Base-by-base conservation (phyloP, 2,329 filamentous ascomycete species). In the Sporothrix sp. region DNA sequence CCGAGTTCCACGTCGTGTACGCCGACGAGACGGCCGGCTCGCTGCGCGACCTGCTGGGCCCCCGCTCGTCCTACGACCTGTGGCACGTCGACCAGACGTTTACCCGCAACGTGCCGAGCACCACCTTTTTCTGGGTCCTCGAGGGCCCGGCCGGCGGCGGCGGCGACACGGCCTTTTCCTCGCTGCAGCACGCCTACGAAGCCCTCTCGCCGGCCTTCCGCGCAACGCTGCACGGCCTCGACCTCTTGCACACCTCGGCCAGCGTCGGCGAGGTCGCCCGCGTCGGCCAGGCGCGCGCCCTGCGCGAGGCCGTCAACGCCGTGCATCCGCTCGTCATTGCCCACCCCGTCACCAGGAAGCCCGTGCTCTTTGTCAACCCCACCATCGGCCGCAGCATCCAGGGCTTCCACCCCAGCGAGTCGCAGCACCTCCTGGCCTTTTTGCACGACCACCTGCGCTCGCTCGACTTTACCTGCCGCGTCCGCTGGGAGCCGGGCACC, bases 41-140 rank as follows among this genome's bases (percentile, higher is more conserved):
- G 10, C 49, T 54, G 5, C 52, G 52, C 9, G 68, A 74, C 36
- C 51, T 55, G 11, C 79, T 87, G 51, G 70, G 61, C 54, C 78
- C 78, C 37, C 76, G 84, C n/a, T 88, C 85, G 2, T 90, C 83
- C 65, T 85, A 83, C 1, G 81, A 93, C 2, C 86, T 87, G 6
- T 95, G 89, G 88, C 89, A 95, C 68, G 85, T 83, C 0, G 90
- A 95, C 59, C 83, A 95, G 2, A 86, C 85, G 0, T 95, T 94
- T 63, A 90, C 95, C 69, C 71, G 78, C 57, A 89, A 96, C 67
- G 88, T 90, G 1, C 89, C 90, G 0, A 87, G 88, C 21, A 95
- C 88, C 0, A 95, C 90, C 0, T 94, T 95, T 67, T 68, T 95
- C 32, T 95, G 94, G 63, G 74, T 89, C 46, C 76, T 96, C 16